Evolutionary conservation across 345 rosid species (phyloP).

Genomic region (Brassica nigra): DNA sequence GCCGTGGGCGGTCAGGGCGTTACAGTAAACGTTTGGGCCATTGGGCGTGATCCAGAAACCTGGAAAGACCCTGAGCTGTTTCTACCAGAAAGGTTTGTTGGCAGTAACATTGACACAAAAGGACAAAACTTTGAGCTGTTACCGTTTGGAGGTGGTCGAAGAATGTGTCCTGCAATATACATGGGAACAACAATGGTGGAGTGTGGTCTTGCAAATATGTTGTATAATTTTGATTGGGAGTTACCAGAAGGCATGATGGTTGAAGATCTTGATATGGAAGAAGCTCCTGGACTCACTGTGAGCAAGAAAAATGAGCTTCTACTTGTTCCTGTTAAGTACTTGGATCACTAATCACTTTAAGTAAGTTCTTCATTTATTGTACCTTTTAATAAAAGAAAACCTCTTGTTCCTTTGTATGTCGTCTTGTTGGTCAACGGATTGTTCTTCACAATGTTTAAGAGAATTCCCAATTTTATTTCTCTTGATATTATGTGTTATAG

Average conservation of each 20-base stretch:
- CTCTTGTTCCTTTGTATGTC: too few species aligned
- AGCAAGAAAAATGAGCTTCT: background rate
- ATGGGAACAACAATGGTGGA: constrained; percentile 8
- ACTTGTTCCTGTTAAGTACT: too few species aligned
- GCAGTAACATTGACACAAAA: background rate
- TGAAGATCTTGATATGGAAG: background rate
- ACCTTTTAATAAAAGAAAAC: too few species aligned
- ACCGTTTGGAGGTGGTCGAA: background rate
- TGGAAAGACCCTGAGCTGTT: constrained; percentile 8
- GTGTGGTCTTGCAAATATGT: background rate
- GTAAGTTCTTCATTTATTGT: too few species aligned
- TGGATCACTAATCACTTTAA: too few species aligned
- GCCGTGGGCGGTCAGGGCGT: too few species aligned
- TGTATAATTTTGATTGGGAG: background rate
- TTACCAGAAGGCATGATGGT: constrained; percentile 2
- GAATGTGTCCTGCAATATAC: background rate
- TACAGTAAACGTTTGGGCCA: constrained; percentile 1
- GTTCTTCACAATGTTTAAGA: too few species aligned
- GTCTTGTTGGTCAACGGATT: too few species aligned
- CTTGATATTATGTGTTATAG: too few species aligned
- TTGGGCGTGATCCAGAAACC: background rate
- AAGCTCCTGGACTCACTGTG: background rate
- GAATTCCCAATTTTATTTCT: too few species aligned
- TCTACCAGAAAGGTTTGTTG: background rate
- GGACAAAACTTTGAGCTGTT: background rate